Percentiles rank a stretch among this genome's conserved stretches.
phyloP scores from a whole-genome alignment of 345 rosid genomes.

The Eucalyptus sp. region DNA sequence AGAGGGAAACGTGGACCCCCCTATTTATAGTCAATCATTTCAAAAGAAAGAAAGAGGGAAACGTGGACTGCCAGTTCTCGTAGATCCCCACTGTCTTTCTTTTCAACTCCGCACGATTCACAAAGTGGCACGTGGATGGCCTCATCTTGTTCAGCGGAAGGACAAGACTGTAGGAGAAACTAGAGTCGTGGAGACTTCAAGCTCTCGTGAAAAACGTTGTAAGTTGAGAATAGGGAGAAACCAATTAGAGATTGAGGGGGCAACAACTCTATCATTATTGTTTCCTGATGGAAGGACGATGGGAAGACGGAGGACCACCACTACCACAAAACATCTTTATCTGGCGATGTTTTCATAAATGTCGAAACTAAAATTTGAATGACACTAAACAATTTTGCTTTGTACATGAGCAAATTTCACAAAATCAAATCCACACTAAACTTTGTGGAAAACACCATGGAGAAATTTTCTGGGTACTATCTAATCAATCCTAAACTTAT shows the following conservation, averaged over 20 bases:
- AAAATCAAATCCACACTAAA: too few species aligned
- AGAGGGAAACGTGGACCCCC: too few species aligned
- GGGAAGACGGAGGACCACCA: background rate
- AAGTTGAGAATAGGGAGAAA: background rate
- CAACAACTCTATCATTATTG: background rate
- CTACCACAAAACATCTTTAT: background rate
- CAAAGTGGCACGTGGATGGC: background rate
- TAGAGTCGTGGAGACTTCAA: background rate
- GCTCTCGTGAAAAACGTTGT: background rate
- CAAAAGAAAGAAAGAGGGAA: too few species aligned
- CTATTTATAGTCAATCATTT: too few species aligned
- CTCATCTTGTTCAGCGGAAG: background rate
- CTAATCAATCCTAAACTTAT: too few species aligned
- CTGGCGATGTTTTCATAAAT: background rate
- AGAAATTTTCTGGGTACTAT: too few species aligned
- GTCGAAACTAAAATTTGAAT: too few species aligned
- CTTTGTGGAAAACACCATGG: too few species aligned
- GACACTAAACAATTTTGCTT: too few species aligned
- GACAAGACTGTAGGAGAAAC: background rate
- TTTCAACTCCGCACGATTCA: too few species aligned
- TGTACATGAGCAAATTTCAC: too few species aligned
- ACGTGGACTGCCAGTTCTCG: background rate
- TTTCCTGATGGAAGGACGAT: background rate
- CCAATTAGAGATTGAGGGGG: background rate
- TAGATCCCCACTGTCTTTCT: background rate